Evolutionary conservation across 208 protist species (phyloP), one percentile per base, ranked within the genome.

Genomic region (Endotrypanum monterogeii): DNA sequence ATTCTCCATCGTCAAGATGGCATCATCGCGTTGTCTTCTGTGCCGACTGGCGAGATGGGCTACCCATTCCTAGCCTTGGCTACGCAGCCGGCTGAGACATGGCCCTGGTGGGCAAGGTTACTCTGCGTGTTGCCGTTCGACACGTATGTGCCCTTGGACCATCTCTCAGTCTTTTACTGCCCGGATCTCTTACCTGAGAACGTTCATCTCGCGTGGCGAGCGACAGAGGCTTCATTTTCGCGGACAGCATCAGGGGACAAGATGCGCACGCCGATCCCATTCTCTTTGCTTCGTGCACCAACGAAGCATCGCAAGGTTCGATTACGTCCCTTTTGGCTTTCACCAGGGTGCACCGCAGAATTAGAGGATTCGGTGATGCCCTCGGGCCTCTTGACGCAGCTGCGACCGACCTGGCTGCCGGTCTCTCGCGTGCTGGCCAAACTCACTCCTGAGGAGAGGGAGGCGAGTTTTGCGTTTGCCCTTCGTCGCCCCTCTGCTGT

Each of bases 321-420:
- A 12, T 76, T 94, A 61, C 87, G 91, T 3, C 91, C 91, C 5
- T 93, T 89, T 54, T 93, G 84, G 84, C 74, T 96, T 25, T 75
- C 91, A 14, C 91, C 91, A 8, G 78, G 83, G 52, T 85, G 80
- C 61, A 78, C 78, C 28, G 87, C 79, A 23, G 85, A 94, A 35
- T 48, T 85, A 25, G 71, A 69, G 18, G 28, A 48, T 12, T 58
- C 56, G 1, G 68, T 69, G 48, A 78, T 92, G 16, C 71, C 80
- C 11, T 60, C 72, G 0, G 67, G 70, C 2, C 32, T 93, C 46
- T 71, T 72, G 14, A n/a, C 44, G 44, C 67, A 82, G 35, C 76
- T 96, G 52, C 85, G 80, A 23, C 89, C 91, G 8, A 68, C 83
- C 56, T 96, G 91, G 89, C 73, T 74, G 41, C 58, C 88, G 23